Percentiles rank a stretch among this genome's conserved stretches.
phyloP scores from a whole-genome alignment of 2,329 filamentous ascomycete species.

The Thielaviopsis populi region DNA sequence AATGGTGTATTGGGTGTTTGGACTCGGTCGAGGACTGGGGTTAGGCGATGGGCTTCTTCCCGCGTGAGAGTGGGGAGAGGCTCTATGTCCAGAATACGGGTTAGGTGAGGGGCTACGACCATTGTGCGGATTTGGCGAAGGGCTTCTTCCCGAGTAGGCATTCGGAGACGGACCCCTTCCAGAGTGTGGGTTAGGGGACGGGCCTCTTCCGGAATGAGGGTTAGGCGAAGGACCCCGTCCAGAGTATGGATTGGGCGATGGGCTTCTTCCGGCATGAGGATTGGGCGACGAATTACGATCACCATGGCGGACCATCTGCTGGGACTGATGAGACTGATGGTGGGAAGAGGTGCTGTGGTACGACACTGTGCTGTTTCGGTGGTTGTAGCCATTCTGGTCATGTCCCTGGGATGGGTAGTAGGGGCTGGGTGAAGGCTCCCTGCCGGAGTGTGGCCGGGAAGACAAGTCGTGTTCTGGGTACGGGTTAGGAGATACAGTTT shows the following conservation, averaged over 20 bases:
- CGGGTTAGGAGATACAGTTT: neutral
- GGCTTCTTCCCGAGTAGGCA: neutral
- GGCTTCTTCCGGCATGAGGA: neutral
- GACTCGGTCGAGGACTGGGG: conserved; percentile 24
- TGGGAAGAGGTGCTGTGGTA: conserved; percentile 6
- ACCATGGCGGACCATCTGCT: conserved; percentile 13
- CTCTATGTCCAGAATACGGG: conserved; percentile 6
- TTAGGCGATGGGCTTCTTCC: conserved; percentile 27
- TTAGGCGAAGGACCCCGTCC: neutral
- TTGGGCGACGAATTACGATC: conserved; percentile 10
- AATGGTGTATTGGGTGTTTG: conserved; percentile 38
- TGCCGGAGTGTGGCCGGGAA: conserved; percentile 1
- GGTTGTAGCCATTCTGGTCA: conserved; percentile 7
- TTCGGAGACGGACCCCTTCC: neutral
- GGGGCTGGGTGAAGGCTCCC: conserved; percentile 7
- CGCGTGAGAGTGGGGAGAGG: conserved; percentile 1
- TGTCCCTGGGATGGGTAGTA: conserved; percentile 6
- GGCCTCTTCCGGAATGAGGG: neutral
- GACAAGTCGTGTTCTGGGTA: conserved; percentile 2
- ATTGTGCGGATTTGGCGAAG: conserved; percentile 22
- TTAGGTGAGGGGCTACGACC: conserved; percentile 17
- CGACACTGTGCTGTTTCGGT: conserved; percentile 2
- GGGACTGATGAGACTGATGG: neutral
- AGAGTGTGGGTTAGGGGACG: neutral
- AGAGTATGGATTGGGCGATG: neutral